Base-by-base conservation (phyloP, 257 asterid species). In the Solanum neorickii region DNA sequence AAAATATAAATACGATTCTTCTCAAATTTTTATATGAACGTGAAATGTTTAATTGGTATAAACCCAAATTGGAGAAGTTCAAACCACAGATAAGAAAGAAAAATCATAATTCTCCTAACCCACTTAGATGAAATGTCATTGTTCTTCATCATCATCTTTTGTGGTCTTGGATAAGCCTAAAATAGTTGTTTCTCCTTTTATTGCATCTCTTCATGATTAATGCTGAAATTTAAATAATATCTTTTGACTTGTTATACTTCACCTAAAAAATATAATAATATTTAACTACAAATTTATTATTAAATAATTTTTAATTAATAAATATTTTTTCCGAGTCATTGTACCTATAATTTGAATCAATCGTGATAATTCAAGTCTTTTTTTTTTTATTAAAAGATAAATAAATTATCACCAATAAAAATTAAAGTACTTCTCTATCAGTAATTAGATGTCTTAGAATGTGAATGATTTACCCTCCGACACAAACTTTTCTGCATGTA, bases 1-100 rank as follows among this genome's bases (percentile, higher is more conserved):
- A 66, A 25, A 1, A 16, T 13, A 11, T 0, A 6, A 13, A 6
- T 66, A 14, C 0, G 1, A 5, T 2, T 5, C 0, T 66, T 66
- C 5, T 27, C 3, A 66, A 66, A 66, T 5, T 29, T 27, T 14
- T 13, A 66, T 6, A 1, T 27, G 11, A 66, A 27, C 5, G 5
- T 7, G 9, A 0, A 7, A 68, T 68, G 0, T 29, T 68, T 27
- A 12, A 68, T 68, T 68, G 16, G 5, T 69, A 69, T 29, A 31
- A 31, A 15, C 23, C 20, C 3, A 29, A 35, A 73, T 20, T 1
- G 77, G 47, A 35, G 25, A 72, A 33, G 25, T 73, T 35, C 47
- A 18, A 9, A 35, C 46, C 78, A 15, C 12, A 31, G 1, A 33
- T 5, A 31, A 15, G 13, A 27, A 14, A 3, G 8, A 31, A 69